Conservation (phyloP, 1,284 basidiomycete species). For the Peniophora sp. region DNA sequence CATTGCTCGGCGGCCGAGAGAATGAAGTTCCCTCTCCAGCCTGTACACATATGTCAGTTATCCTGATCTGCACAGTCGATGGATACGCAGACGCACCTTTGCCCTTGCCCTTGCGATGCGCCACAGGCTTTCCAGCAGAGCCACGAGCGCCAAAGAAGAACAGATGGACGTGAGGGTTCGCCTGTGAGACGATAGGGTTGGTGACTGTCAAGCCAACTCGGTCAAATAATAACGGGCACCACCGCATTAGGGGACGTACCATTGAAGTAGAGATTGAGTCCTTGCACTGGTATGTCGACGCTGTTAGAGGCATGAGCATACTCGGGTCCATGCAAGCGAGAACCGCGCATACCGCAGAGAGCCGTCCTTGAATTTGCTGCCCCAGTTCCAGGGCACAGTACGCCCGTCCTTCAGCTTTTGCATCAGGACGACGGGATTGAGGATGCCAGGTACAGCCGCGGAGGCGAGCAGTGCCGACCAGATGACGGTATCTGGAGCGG, state of each 20-base stretch:
- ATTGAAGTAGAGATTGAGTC: constrained; percentile 91
- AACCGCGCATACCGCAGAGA: constrained; percentile 54
- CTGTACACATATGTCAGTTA: constrained; percentile 27
- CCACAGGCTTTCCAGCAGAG: constrained; percentile 89
- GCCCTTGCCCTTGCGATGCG: constrained; percentile 84
- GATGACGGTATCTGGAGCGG: constrained; percentile 83
- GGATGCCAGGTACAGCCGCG: constrained; percentile 79
- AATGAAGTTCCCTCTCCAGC: constrained; percentile 95
- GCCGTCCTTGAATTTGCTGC: constrained; percentile 88
- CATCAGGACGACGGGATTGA: constrained; percentile 89
- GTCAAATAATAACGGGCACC: neutral
- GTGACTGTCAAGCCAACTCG: constrained; percentile 52
- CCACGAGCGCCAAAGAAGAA: constrained; percentile 96
- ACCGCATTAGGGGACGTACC: constrained; percentile 29
- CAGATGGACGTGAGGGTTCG: constrained; percentile 96
- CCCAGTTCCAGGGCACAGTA: constrained; percentile 91
- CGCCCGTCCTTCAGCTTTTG: constrained; percentile 82
- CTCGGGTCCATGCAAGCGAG: neutral
- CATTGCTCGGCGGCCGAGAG: constrained; percentile 89
- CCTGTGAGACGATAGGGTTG: constrained; percentile 92
- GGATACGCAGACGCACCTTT: constrained; percentile 51
- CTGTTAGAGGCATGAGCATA: constrained; percentile 22
- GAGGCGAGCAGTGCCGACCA: constrained; percentile 77
- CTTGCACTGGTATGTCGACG: constrained; percentile 93
- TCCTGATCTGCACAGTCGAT: neutral